Evolutionary conservation across 1,284 basidiomycete genomes (phyloP), one percentile per base, ranked within the genome.

Genomic region (Sanguinoderma infundibulare): DNA sequence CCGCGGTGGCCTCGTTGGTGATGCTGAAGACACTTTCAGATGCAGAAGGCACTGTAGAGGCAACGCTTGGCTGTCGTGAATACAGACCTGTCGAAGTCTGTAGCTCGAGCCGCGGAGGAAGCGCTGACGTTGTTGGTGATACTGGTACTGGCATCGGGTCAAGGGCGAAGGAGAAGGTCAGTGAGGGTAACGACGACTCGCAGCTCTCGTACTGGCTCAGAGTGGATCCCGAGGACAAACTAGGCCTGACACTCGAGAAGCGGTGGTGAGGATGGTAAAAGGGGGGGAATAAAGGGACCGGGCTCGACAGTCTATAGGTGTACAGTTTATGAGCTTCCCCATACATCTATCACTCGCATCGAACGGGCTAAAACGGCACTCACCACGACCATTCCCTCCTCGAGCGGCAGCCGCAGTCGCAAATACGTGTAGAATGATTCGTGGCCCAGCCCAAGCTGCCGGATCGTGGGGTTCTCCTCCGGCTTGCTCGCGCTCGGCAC

Each of bases 311-410:
- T n/a, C n/a, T n/a, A n/a, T n/a, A n/a, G n/a, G n/a, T n/a, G n/a
- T n/a, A n/a, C n/a, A n/a, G n/a, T n/a, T n/a, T n/a, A n/a, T n/a
- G n/a, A n/a, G n/a, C n/a, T n/a, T n/a, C n/a, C n/a, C n/a, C n/a
- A n/a, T n/a, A n/a, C n/a, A n/a, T n/a, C n/a, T n/a, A n/a, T n/a
- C n/a, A n/a, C n/a, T n/a, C n/a, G n/a, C n/a, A n/a, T n/a, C n/a
- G n/a, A n/a, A n/a, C n/a, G n/a, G n/a, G n/a, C 3, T 6, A 47
- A 42, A 36, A 17, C 32, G 17, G 32, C 4, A 84, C 89, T 68
- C 69, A 92, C 90, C 34, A 96, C 87, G 12, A 95, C 89, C 93
- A 96, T 95, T n/a, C 87, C 86, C 35, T 79, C 78, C 69, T 86
- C 82, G 17, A 97, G 77, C 1, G 86, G 85, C 53, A 92, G 78